Base-by-base conservation (phyloP, 2,329 filamentous ascomycete genomes). In the Hirsutella minnesotensis region DNA sequence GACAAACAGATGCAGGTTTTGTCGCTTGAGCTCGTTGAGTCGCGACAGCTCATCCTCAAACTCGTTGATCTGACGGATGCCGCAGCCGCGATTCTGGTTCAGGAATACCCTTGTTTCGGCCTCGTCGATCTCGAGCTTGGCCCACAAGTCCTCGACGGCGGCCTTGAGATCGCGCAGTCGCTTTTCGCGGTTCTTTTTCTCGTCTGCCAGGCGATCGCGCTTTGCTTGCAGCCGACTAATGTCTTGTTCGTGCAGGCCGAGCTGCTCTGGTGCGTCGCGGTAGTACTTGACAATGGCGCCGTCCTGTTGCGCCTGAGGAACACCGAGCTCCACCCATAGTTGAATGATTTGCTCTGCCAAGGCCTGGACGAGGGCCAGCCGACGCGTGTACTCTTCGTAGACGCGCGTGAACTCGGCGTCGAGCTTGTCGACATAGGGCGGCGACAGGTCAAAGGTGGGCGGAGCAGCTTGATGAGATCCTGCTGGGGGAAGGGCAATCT, bases 1-100 rank as follows among this genome's bases (percentile, higher is more conserved):
- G 10, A 98, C 87, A 55, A 98, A 98, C 4, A 96, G 65, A 58
- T 95, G 89, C 48, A 98, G 72, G 55, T 98, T 95, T 60, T 98
- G 86, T 53, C 84, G 76, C 70, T 98, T 98, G 45, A 96, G 73
- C 61, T 96, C 89, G 51, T 94, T 92, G 39, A 98, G 67, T 39
- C 88, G 77, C 3, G 75, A 71, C 37, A 96, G 72, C 64, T 98
- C 92, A 48, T 94, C 87, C 62, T 96, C 87, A 52, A 89, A 95
- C 63, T 96, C 89, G 57, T 95, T 95, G 65, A 95, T 94, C 49
- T 87, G 85, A 45, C 90, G 77, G 42, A 96, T 69, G 13, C 90
- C 90, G 53, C 86, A 95, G 42, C 94, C 94, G 33, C 90, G 82
- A 64, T 95, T 95, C 44, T 78, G 72, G 51, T 86, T 83, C 15